Percentiles rank a stretch among this genome's conserved stretches.
phyloP scores from a whole-genome alignment of 495 filamentous ascomycete genomes.

The Annulohypoxylon stygium region DNA sequence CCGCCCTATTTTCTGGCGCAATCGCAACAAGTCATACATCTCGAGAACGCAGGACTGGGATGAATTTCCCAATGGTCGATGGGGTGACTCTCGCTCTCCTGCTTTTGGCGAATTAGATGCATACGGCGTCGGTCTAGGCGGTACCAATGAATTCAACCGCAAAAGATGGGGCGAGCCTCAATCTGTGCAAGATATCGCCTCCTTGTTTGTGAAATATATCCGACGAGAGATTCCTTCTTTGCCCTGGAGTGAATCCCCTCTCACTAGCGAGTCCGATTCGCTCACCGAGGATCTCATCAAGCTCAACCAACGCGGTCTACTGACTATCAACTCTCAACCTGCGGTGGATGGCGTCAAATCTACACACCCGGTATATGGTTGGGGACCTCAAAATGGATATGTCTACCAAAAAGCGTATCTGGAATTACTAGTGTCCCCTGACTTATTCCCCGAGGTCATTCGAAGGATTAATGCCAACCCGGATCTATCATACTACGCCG shows the following conservation, averaged over 20 bases:
- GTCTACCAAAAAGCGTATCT: slow-evolving; percentile 99
- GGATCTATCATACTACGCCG: slow-evolving; percentile 92
- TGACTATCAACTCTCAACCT: slow-evolving; percentile 98
- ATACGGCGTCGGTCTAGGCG: slow-evolving; percentile 94
- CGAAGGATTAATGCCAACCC: slow-evolving; percentile 81
- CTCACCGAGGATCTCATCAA: slow-evolving; percentile 82
- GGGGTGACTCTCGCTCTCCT: slow-evolving; percentile 97
- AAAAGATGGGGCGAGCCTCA: slow-evolving; percentile 93
- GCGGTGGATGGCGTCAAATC: slow-evolving; percentile 94
- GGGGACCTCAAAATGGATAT: slow-evolving; percentile 94
- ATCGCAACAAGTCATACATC: slow-evolving; percentile 95
- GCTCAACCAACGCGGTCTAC: slow-evolving; percentile 85
- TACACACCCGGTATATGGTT: slow-evolving; percentile 86
- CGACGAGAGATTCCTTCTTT: slow-evolving; percentile 82
- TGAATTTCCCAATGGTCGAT: slow-evolving; percentile 98
- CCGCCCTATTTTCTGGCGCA: slow-evolving; percentile 98
- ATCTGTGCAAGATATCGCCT: slow-evolving; percentile 80
- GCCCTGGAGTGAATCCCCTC: slow-evolving; percentile 94
- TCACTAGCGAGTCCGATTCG: slow-evolving; percentile 81
- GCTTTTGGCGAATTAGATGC: slow-evolving; percentile 97
- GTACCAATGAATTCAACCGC: slow-evolving; percentile 96
- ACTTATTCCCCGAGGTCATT: slow-evolving; percentile 81
- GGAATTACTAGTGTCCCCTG: slow-evolving; percentile 86
- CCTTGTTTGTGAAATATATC: slow-evolving; percentile 87
- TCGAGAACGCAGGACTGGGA: slow-evolving; percentile 98